A percentile compares a stretch with the other conserved stretches of the same genome.
Conservation (phyloP, 768 basidiomycete genomes). For the Termitomyces sp. region DNA sequence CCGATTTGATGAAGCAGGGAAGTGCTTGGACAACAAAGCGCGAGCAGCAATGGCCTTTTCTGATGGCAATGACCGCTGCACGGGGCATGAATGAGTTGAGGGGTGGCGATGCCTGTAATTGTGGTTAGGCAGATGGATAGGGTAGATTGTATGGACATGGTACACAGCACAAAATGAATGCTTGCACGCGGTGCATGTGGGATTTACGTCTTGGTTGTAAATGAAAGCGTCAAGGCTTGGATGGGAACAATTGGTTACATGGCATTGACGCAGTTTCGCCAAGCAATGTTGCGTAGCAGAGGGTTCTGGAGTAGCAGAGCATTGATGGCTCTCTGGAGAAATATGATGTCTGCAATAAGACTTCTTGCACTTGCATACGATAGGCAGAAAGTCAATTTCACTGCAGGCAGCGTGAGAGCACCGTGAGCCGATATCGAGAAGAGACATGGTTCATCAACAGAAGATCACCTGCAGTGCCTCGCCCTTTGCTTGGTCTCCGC, state of each 20-base stretch:
- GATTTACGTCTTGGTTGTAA: slow-evolving; percentile 19
- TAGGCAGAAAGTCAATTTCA: slow-evolving; percentile 72
- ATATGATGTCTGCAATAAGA: slow-evolving; percentile 66
- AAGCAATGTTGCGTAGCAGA: slow-evolving; percentile 9
- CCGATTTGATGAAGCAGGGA: slow-evolving; percentile 26
- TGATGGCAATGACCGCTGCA: slow-evolving; percentile 11
- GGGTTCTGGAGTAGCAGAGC: slow-evolving; percentile 22
- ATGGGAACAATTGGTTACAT: slow-evolving; percentile 45
- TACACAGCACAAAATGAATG: slow-evolving; percentile 64
- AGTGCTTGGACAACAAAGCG: slow-evolving; percentile 48
- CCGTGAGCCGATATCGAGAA: slow-evolving; percentile 55
- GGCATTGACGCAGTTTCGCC: slow-evolving; percentile 43
- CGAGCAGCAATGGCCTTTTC: slow-evolving; percentile 43
- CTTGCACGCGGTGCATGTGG: slow-evolving; percentile 47
- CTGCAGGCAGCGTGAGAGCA: slow-evolving; percentile 61
- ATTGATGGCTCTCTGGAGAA: slow-evolving; percentile 53
- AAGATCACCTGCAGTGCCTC: background rate
- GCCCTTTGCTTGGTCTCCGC: slow-evolving; percentile 17
- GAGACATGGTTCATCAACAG: slow-evolving; percentile 18
- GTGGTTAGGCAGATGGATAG: slow-evolving; percentile 3
- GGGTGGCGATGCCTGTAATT: slow-evolving; percentile 59
- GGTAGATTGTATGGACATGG: slow-evolving; percentile 6
- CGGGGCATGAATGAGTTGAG: slow-evolving; percentile 52
- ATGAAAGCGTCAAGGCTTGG: slow-evolving; percentile 42
- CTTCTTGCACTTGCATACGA: slow-evolving; percentile 54